Evolutionary conservation across 1,284 basidiomycete genomes (phyloP), one percentile per base, ranked within the genome.

Genomic region (Porodaedalea pini): DNA sequence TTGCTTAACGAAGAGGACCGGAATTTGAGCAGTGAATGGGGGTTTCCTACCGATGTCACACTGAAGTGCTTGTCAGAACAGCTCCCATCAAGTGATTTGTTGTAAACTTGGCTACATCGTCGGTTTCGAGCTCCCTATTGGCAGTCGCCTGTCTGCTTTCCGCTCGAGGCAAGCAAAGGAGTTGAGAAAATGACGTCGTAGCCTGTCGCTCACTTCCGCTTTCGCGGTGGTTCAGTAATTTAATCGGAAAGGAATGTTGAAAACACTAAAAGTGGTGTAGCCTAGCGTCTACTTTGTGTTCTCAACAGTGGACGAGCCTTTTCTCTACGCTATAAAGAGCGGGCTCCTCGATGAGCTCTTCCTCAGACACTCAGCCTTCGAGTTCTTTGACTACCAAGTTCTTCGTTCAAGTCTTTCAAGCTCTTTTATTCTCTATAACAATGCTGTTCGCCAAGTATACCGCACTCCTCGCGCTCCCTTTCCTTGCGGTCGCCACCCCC

Each of bases 401-500:
- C 41, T 2, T 29, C 47, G 23, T 13, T n/a, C 13, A 5, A 31
- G 8, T 21, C 10, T 51, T 21, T 21, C 37, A 51, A 13, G 21
- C 23, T 8, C 17, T 8, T 29, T 36, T 23, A n/a, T 15, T 36
- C 40, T n/a, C 31, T 34, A 19, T 55, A 29, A 49, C 36, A 40
- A 58, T 58, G 57, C 21, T 27, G 13, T 51, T 54, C 50, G 5
- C 36, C 41, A 58, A 53, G 29, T 17, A 41, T 37, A 8, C 29
- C 34, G 17, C 49, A 19, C 43, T 56, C 31, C 36, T 57, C 27
- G 48, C 51, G 19, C 45, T 54, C 40, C 48, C 56, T 11, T 34
- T 58, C 48, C 59, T 57, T 55, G 59, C 57, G 37, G 59, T 44
- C 48, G 57, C 59, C 56, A 59, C 50, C 21, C 53, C 56, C 29